These are phyloP conservation scores for Chlamydomonas applanata DNA, from an alignment of 139 green algal genomes.

Conservation along the genomic window DNA sequence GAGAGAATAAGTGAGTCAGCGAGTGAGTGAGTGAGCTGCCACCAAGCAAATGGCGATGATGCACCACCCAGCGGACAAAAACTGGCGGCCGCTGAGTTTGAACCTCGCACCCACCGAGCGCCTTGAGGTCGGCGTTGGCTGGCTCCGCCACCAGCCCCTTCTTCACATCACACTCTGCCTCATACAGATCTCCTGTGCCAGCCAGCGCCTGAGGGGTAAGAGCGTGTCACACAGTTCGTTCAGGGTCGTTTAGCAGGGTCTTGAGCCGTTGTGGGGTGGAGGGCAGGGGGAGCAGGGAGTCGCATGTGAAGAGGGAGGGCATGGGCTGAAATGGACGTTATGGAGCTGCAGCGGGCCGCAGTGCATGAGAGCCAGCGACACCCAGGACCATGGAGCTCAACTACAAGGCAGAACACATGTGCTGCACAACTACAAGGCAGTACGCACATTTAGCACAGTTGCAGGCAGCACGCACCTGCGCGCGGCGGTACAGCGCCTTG, in stretches of 20 bases:
- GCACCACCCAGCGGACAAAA: no score
- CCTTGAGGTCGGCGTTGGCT: conserved; percentile 52
- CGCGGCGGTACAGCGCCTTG: conserved; percentile 92
- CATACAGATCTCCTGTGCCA: conserved; percentile 64
- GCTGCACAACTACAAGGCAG: no score
- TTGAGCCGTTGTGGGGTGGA: no score
- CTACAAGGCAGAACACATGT: no score
- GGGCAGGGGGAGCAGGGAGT: no score
- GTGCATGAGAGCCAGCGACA: no score
- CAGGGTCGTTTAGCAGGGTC: no score
- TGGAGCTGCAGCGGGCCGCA: no score
- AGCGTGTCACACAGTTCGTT: background rate
- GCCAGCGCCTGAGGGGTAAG: conserved; percentile 20
- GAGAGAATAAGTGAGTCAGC: no score
- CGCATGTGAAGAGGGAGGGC: background rate
- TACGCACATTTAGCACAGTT: conserved; percentile 5
- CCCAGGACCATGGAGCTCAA: no score
- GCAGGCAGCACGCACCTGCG: conserved; percentile 57
- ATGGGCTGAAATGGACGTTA: background rate
- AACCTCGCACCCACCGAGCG: conserved; percentile 24
- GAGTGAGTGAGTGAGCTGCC: no score
- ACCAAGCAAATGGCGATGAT: no score
- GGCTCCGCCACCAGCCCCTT: conserved; percentile 54
- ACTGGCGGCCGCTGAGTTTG: background rate
- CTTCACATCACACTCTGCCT: conserved; percentile 78